Base-by-base conservation (phyloP, 768 basidiomycete genomes). In the Pholiota molesta region DNA sequence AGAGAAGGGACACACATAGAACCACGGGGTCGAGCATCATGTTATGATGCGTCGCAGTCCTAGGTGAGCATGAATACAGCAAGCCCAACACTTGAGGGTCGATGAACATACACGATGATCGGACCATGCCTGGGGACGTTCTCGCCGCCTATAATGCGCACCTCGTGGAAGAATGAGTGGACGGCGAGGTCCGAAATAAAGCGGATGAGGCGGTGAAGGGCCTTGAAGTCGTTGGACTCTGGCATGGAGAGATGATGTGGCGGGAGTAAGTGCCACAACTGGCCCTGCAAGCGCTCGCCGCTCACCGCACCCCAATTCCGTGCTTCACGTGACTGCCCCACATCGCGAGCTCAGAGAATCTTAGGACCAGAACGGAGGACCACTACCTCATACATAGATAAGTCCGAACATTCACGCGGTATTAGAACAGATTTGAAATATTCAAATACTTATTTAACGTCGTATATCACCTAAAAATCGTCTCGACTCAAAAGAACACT, bases 11-110 rank as follows among this genome's bases (percentile, higher is more conserved):
- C 89, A 73, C 72, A 95, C 92, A 94, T 19, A 95, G 79, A 59
- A 92, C 77, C 39, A 86, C 86, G 23, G 92, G 92, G 77, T 96
- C 94, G 35, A 97, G 83, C 82, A 94, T 95, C 95, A 96, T 97
- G 73, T 97, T 98, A 69, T 95, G 91, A 72, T 97, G 95, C 33
- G 75, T 74, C 19, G 75, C 74, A 51, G 73, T 72, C 19, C 75
- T 74, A 55, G 29, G 21, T 28, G 28, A 52, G n/a, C 35, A 35
- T 55, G 52, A 49, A 49, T 23, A 49, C 51, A 33, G 49, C 23
- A 28, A 58, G 57, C 51, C 23, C 45, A n/a, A 26, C 57, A 45
- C 35, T 35, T 16, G 52, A 63, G 45, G 21, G 44, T 45, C 31
- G 52, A 49, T 59, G 19, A 19, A 86, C 90, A 73, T 78, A 96